Conservation (phyloP, 345 rosid species). For the Limnanthes douglasii region DNA sequence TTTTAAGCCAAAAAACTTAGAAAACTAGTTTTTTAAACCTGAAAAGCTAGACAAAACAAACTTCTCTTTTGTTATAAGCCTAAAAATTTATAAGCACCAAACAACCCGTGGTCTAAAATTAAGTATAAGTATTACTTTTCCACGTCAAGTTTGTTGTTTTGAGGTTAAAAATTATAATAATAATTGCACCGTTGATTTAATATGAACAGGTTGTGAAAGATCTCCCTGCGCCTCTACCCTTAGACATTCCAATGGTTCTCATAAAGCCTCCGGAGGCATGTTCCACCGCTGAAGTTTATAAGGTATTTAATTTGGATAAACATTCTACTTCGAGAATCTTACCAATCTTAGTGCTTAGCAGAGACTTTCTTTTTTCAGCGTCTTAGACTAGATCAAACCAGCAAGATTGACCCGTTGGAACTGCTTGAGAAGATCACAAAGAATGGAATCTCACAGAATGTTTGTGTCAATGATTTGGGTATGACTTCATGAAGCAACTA, state of each 20-base stretch:
- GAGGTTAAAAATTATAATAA: no score
- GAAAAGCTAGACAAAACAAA: no score
- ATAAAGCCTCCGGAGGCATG: slow-evolving; percentile 86
- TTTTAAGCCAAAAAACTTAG: no score
- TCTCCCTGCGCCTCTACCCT: slow-evolving; percentile 58
- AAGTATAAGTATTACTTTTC: no score
- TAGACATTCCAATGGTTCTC: slow-evolving; percentile 69
- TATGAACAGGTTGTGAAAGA: slow-evolving; percentile 88
- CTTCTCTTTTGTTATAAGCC: no score
- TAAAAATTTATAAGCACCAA: no score
- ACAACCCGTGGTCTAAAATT: no score
- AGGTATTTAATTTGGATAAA: slow-evolving; percentile 24
- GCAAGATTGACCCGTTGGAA: slow-evolving; percentile 50
- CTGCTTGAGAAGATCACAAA: slow-evolving; percentile 60
- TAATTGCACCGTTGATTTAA: no score
- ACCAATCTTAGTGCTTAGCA: slow-evolving; percentile 3
- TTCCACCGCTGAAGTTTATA: slow-evolving; percentile 90
- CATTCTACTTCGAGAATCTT: neutral
- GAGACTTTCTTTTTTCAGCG: slow-evolving; percentile 25
- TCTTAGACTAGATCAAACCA: slow-evolving; percentile 53
- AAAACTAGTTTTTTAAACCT: no score
- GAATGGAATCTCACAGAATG: slow-evolving; percentile 70
- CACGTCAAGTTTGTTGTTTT: no score
- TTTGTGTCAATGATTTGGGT: slow-evolving; percentile 91
- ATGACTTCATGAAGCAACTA: slow-evolving; percentile 10